phyloP scores from a whole-genome alignment of 2,329 filamentous ascomycete species.

The Calonectria fujianensis region DNA sequence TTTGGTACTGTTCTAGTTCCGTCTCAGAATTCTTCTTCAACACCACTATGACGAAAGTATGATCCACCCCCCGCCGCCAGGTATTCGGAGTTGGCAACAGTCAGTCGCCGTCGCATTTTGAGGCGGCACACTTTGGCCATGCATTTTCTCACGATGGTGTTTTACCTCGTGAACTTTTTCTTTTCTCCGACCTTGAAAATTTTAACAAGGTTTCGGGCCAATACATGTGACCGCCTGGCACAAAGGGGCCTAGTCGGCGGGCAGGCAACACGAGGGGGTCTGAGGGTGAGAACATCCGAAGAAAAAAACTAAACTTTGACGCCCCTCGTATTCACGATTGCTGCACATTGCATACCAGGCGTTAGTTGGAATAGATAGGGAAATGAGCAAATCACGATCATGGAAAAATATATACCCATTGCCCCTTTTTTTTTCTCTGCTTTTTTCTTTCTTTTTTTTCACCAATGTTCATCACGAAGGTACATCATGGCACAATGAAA shows the following conservation, averaged over 20 bases:
- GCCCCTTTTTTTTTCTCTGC: background rate
- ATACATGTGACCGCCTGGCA: background rate
- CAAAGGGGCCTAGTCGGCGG: background rate
- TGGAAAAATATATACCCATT: background rate
- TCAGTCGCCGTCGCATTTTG: background rate
- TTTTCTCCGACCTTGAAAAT: background rate
- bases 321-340: background rate
- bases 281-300: conserved; percentile 12
- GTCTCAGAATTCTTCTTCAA: background rate
- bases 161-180: background rate
- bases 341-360: conserved; percentile 10
- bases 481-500: background rate
- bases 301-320: conserved; percentile 21
- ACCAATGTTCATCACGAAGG: background rate
- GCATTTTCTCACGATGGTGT: background rate
- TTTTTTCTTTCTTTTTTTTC: background rate
- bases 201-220: background rate
- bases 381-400: background rate
- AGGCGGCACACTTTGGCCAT: conserved; percentile 10
- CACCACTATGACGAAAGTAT: background rate
- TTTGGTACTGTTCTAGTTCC: background rate
- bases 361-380: background rate
- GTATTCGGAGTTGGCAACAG: background rate
- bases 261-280: background rate
- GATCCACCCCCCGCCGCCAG: background rate